Evolutionary conservation across 441 rosid species (phyloP).

Genomic region (Sinapis alba): DNA sequence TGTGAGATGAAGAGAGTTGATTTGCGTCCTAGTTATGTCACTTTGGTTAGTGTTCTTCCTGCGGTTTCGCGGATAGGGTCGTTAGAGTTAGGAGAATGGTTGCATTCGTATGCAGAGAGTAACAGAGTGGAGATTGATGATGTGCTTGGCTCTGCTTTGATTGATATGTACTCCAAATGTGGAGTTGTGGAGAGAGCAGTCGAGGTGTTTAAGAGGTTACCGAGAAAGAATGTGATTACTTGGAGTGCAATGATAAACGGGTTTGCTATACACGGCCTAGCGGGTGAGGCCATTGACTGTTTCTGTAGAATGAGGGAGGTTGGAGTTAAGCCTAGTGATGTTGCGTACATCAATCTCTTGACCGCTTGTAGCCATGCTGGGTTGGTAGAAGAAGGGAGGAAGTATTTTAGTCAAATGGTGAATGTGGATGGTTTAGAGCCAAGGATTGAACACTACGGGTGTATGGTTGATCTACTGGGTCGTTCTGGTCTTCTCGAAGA

Average conservation of each 20-base stretch:
- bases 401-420: slow-evolving; percentile 46
- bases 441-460: slow-evolving; percentile 53
- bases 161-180: slow-evolving; percentile 61
- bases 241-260: slow-evolving; percentile 56
- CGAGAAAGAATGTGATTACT: slow-evolving; percentile 46
- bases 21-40: slow-evolving; percentile 49
- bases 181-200: slow-evolving; percentile 53
- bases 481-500: slow-evolving; percentile 48
- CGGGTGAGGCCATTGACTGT: slow-evolving; percentile 45
- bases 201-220: slow-evolving; percentile 46
- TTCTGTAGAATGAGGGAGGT: slow-evolving; percentile 41
- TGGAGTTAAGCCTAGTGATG: slow-evolving; percentile 43
- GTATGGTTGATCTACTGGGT: slow-evolving; percentile 57
- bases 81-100: slow-evolving; percentile 53
- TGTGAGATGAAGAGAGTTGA: slow-evolving; percentile 50
- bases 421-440: slow-evolving; percentile 47
- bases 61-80: slow-evolving; percentile 54
- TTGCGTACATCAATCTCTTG: slow-evolving; percentile 47
- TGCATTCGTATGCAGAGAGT: slow-evolving; percentile 51
- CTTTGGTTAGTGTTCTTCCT: slow-evolving; percentile 64
- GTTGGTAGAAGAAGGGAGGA: slow-evolving; percentile 46
- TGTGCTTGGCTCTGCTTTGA: slow-evolving; percentile 61
- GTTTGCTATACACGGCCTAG: slow-evolving; percentile 51
- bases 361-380: slow-evolving; percentile 57
- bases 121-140: slow-evolving; percentile 49